These are phyloP conservation scores for Hericium rajendrae DNA, from an alignment of 768 basidiomycete species.

Conservation along the genomic window DNA sequence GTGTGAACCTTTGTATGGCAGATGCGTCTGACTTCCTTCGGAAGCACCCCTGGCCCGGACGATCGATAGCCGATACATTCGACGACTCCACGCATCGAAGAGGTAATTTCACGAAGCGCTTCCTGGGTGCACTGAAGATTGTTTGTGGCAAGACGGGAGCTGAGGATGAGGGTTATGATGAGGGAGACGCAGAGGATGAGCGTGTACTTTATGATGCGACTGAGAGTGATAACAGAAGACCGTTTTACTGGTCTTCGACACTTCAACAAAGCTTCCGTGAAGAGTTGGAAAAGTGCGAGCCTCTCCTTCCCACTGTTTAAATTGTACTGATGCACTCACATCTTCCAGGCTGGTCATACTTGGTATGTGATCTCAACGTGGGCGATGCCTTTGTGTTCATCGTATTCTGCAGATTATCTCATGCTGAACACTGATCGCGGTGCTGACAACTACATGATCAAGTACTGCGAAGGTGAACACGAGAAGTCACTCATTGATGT, in stretches of 20 bases:
- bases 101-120: slow-evolving; percentile 56
- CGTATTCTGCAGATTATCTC: slow-evolving; percentile 52
- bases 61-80: slow-evolving; percentile 76
- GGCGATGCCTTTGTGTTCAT: background rate
- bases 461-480: slow-evolving; percentile 74
- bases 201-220: slow-evolving; percentile 57
- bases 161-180: slow-evolving; percentile 54
- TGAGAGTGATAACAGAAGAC: slow-evolving; percentile 46
- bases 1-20: slow-evolving; percentile 15
- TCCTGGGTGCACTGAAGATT: slow-evolving; percentile 59
- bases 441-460: slow-evolving; percentile 90
- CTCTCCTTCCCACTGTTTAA: background rate
- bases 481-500: slow-evolving; percentile 73
- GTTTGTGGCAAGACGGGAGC: slow-evolving; percentile 82
- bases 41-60: slow-evolving; percentile 82
- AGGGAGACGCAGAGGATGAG: slow-evolving; percentile 66
- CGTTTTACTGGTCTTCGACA: slow-evolving; percentile 76
- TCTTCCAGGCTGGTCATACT: slow-evolving; percentile 66
- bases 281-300: slow-evolving; percentile 73
- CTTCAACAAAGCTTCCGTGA: slow-evolving; percentile 79
- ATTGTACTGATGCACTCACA: slow-evolving; percentile 9
- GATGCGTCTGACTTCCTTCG: slow-evolving; percentile 85
- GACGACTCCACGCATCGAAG: slow-evolving; percentile 76
- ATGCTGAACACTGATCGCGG: slow-evolving; percentile 90
- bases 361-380: slow-evolving; percentile 32